Percentiles rank a stretch among this genome's conserved stretches.
phyloP scores from a whole-genome alignment of 768 basidiomycete species.

The Trametes maxima region DNA sequence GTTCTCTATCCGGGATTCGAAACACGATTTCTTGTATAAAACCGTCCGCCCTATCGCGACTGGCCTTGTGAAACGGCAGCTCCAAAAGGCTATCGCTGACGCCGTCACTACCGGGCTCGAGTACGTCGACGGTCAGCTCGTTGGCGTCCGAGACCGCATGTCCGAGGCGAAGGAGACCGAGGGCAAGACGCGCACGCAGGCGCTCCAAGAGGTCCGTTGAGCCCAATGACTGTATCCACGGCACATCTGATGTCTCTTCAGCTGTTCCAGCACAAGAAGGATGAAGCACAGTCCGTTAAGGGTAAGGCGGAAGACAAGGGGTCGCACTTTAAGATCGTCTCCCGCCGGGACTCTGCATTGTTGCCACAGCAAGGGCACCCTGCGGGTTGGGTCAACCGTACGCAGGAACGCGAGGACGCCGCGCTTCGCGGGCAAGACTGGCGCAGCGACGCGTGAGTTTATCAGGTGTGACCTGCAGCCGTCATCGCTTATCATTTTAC shows the following conservation, averaged over 20 bases:
- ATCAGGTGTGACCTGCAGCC: background rate
- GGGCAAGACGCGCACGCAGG: conserved; percentile 47
- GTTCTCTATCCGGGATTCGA: conserved; percentile 88
- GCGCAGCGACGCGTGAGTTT: conserved; percentile 52
- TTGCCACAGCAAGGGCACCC: conserved; percentile 66
- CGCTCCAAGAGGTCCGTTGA: conserved; percentile 57
- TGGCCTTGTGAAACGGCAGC: conserved; percentile 77
- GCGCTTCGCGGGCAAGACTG: conserved; percentile 50
- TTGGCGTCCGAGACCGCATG: conserved; percentile 82
- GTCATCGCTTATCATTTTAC: background rate
- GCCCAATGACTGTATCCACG: background rate
- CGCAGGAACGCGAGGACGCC: conserved; percentile 46
- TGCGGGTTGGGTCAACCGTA: conserved; percentile 70
- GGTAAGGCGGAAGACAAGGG: conserved; percentile 43
- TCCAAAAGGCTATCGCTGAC: conserved; percentile 61
- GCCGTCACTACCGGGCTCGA: conserved; percentile 81
- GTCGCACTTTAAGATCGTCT: conserved; percentile 82
- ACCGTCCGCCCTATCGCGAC: conserved; percentile 79
- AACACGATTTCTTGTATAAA: conserved; percentile 89
- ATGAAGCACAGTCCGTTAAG: conserved; percentile 45
- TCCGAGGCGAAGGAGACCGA: conserved; percentile 56
- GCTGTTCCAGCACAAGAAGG: conserved; percentile 64
- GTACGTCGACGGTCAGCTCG: conserved; percentile 87
- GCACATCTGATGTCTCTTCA: conserved; percentile 25
- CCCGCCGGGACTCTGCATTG: conserved; percentile 67